Base-by-base conservation (phyloP, 78 protist species). In the Dictyostelium capitatum region DNA sequence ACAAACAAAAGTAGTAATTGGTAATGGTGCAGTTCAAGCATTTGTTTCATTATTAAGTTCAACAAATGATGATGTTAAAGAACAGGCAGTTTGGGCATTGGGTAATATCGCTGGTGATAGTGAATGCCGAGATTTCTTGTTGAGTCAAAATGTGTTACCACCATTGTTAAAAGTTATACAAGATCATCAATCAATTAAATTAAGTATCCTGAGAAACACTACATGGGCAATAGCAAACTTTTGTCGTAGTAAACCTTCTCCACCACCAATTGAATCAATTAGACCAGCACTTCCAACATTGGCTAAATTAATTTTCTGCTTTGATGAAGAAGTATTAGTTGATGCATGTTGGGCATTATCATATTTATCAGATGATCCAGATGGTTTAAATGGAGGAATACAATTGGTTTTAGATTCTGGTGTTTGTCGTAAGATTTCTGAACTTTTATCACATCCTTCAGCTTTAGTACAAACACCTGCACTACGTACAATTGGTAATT, bases 31-130 rank as follows among this genome's bases (percentile, higher is more conserved):
- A 14, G 97, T 98, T 3, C 98, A 98, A 48, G 50, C 65, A 32
- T 96, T 98, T 64, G 83, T 98, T 19, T 43, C 67, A 28, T 83
- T 98, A 37, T 92, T 99, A 15, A 2, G 17, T 11, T 32, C 91
- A 25, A 92, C 94, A 23, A 30, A 9, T 15, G 85, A 46, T 25
- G 99, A 98, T n/a, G 98, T 98, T 41, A 57, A 90, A 30, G 99
- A 99, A 77, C 99, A 99, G 96, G 94, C 98, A 48, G 94, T 97
- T 9, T 99, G 99, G 99, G 99, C 99, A 10, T 89, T 99, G 0
- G 99, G 99, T 64, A 99, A 99, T 98, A 98, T 99, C 48, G 99
- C 99, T 2, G 99, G 99, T 62, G 99, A 99, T 89, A 80, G 96
- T 0, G 72, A 51, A 50, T 89, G 82, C 82, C 97, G 99, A 51